Evolutionary conservation across 179 eudicot species (phyloP), one percentile per base, ranked within the genome.

Genomic region (Dionaea muscipula): DNA sequence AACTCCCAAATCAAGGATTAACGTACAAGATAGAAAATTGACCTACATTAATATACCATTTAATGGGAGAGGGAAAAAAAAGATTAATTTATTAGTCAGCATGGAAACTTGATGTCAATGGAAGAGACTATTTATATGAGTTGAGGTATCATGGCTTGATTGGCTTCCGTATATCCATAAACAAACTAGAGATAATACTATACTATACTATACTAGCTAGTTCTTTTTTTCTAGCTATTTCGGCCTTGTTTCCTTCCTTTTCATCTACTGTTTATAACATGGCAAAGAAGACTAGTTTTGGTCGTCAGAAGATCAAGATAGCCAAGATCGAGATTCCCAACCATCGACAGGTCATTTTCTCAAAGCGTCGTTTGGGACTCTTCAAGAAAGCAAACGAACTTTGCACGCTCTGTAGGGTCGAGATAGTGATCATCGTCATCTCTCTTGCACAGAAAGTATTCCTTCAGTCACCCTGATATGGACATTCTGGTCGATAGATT

Each of bases 231-330:
- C 26, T 38, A 6, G 39, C 46, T 22, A 28, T 35, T 19, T 26
- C 19, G 20, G 27, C 18, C 58, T 25, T 24, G 2, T 16, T 26
- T 22, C 17, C 21, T 22, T 3, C 24, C 39, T 20, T 15, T 31
- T 12, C 47, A 59, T 7, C 12, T n/a, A 21, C 28, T 19, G n/a
- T n/a, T n/a, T n/a, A n/a, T n/a, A 13, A 16, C 39, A 66, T 69
- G 82, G 68, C 71, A 17, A 74, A 65, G 66, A 78, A 75, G 53
- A 68, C 63, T 23, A 68, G 75, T 18, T 62, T 40, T 51, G 80
- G 84, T 31, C 73, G 84, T 2, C 84, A 78, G 54, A 78, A 75
- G 66, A 75, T 78, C 43, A 72, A 69, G 62, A 78, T 78, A 53
- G 70, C 69, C 27, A 72, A 65, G 47, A 78, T 78, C 26, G 69